Base-by-base conservation (phyloP, 2,329 filamentous ascomycete genomes). In the Zymoseptoria crescenta region DNA sequence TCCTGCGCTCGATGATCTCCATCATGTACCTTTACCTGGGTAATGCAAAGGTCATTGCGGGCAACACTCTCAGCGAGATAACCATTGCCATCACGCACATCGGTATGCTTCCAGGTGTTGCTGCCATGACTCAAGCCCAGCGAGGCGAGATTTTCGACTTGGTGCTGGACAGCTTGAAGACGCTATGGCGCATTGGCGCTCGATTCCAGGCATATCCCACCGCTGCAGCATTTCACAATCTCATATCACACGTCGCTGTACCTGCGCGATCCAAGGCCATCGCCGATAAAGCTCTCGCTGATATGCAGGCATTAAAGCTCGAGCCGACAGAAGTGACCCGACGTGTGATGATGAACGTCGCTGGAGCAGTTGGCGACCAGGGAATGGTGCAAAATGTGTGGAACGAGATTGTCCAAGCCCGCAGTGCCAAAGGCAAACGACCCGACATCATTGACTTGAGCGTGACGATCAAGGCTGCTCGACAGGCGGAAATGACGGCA, bases 1-100 rank as follows among this genome's bases (percentile, higher is more conserved):
- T 59, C 8, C 52, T 77, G 45, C 66, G 73, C 21, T 72, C 72
- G 28, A 75, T 77, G 67, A 67, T 78, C 8, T 75, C 76, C 19
- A 69, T 72, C 4, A 63, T 77, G 9, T 76, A 77, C 62, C 73
- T 76, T 19, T 74, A 75, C 56, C 56, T 75, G 27, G 73, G 77
- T 54, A 70, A 72, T 27, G 73, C 77, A 4, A 75, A 73, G 19
- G 61, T 59, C 5, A 49, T 79, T 4, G 58, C 69, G 4, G 65
- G 61, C 10, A 72, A 74, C 6, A 72, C 76, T 56, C 65, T 79
- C 9, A 74, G 70, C 35, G 62, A 69, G 24, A 65, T 80, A 21
- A 65, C 79, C 27, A 72, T 72, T 35, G 60, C 64, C 56, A 57
- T 71, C 58, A 71, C 67, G 49, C 61, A 59, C 29, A 73, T 61